phyloP scores from a whole-genome alignment of 164 flowering plant genomes.

The Santalum album region DNA sequence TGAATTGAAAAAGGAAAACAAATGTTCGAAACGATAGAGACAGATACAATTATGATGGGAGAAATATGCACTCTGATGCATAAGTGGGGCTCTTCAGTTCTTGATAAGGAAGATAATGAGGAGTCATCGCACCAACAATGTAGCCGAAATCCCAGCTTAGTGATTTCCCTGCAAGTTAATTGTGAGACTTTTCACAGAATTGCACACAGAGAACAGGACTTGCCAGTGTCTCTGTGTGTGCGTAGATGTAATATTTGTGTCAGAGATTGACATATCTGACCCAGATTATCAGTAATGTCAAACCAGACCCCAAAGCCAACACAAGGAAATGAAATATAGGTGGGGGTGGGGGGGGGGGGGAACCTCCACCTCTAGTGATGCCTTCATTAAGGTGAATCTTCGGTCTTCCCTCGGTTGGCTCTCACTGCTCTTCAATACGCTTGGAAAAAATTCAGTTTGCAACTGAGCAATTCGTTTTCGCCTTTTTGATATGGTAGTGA shows the following conservation, averaged over 20 bases:
- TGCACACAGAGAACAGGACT: slow-evolving; percentile 35
- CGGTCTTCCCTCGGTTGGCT: slow-evolving; percentile 32
- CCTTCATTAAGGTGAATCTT: slow-evolving; percentile 34
- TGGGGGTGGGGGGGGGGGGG: too few relatives aligned
- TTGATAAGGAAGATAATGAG: too few relatives aligned
- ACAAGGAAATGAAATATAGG: slow-evolving; percentile 36
- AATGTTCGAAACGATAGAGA: too few relatives aligned
- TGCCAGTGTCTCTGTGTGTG: slow-evolving; percentile 36
- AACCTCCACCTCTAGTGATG: slow-evolving; percentile 43
- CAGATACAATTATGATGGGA: too few relatives aligned
- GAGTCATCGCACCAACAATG: too few relatives aligned
- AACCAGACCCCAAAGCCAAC: slow-evolving; percentile 39
- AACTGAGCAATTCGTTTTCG: slow-evolving; percentile 31
- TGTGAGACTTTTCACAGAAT: slow-evolving; percentile 21
- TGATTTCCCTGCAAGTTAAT: neutral
- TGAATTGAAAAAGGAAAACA: too few relatives aligned
- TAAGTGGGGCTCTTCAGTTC: too few relatives aligned
- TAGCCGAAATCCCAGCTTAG: too few relatives aligned
- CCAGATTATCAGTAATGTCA: slow-evolving; percentile 48
- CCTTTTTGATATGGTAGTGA: slow-evolving; percentile 26
- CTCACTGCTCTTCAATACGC: slow-evolving; percentile 48
- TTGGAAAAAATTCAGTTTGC: slow-evolving; percentile 32
- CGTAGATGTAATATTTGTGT: slow-evolving; percentile 27
- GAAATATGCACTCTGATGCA: too few relatives aligned
- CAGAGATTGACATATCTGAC: slow-evolving; percentile 38